Evolutionary conservation across 331 rosid genomes (phyloP).

Genomic region (Rhamnella rubrinervis): DNA sequence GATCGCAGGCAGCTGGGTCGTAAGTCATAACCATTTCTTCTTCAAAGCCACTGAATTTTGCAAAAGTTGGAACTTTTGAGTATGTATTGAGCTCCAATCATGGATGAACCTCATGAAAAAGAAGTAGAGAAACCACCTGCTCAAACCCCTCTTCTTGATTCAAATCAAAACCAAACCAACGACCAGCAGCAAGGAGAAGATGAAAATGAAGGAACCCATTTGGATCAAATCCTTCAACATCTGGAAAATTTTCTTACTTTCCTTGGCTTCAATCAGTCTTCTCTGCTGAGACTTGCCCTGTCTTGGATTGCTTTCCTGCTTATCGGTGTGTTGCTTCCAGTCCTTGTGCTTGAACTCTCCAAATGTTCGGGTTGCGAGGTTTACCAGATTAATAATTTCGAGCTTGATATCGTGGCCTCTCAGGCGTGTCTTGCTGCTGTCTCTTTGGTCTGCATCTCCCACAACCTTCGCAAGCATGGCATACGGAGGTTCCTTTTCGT

Average conservation of each 20-base stretch:
- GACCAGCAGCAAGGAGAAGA: not conserved
- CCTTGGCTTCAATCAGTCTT: slow-evolving; percentile 55
- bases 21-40: not conserved
- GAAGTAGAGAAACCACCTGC: slow-evolving; percentile 37
- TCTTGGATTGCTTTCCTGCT: slow-evolving; percentile 50
- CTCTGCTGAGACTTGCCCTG: slow-evolving; percentile 19
- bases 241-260: slow-evolving; percentile 45
- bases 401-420: slow-evolving; percentile 57
- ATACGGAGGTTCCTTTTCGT: slow-evolving; percentile 68
- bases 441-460: slow-evolving; percentile 65
- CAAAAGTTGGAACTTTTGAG: not conserved
- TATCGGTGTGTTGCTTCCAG: slow-evolving; percentile 50
- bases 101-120: slow-evolving; percentile 30
- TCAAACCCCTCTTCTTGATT: slow-evolving; percentile 38
- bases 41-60: not conserved
- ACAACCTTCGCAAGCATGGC: slow-evolving; percentile 61
- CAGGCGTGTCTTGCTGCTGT: slow-evolving; percentile 78
- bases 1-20: slow-evolving; percentile 22
- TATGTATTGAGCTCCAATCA: slow-evolving; percentile 9
- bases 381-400: slow-evolving; percentile 54
- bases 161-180: slow-evolving; percentile 18
- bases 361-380: slow-evolving; percentile 39
- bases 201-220: slow-evolving; percentile 24
- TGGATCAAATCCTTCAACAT: slow-evolving; percentile 43
- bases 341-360: slow-evolving; percentile 38